These are phyloP conservation scores for Volutella citrinella DNA, from an alignment of 2,329 filamentous ascomycete species.

Conservation along the genomic window DNA sequence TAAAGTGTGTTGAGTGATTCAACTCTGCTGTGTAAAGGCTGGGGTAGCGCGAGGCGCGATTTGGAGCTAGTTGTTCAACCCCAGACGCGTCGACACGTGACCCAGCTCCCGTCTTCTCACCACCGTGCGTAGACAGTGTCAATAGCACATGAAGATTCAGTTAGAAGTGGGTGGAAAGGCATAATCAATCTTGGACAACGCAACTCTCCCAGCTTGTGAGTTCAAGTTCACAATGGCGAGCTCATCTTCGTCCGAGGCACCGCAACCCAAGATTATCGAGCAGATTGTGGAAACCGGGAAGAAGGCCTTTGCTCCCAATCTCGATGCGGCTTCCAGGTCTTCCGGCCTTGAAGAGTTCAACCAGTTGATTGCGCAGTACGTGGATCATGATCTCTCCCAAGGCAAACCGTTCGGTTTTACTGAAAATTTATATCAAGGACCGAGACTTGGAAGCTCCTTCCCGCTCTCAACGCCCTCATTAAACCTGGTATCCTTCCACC, in stretches of 20 bases:
- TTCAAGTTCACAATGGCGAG: conserved; percentile 29
- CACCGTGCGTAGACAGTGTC: conserved; percentile 18
- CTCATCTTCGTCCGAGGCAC: conserved; percentile 13
- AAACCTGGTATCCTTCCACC: conserved; percentile 56
- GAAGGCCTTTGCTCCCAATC: conserved; percentile 47
- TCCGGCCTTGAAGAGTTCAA: conserved; percentile 40
- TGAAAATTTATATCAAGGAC: conserved; percentile 30
- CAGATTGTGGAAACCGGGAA: conserved; percentile 39
- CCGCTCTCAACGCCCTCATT: conserved; percentile 60
- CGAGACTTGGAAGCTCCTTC: conserved; percentile 52
- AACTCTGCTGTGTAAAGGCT: no score
- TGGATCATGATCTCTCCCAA: no score
- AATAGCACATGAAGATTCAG: conserved; percentile 20
- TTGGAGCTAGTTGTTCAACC: no score
- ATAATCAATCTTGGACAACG: conserved; percentile 22
- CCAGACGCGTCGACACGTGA: conserved; percentile 28
- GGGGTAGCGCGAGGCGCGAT: conserved; percentile 10
- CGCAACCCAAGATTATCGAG: conserved; percentile 31
- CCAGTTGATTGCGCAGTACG: conserved; percentile 48
- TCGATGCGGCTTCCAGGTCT: conserved; percentile 30
- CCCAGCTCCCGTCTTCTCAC: no score
- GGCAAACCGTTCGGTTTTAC: no score
- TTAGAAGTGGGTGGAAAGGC: conserved; percentile 7
- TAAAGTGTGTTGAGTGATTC: conserved; percentile 8
- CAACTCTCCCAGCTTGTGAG: conserved; percentile 11